A percentile compares a stretch with the other conserved stretches of the same genome.
These are phyloP conservation scores for Sphaerulina musiva DNA, from an alignment of 2,329 filamentous ascomycete genomes.

Conservation along the genomic window DNA sequence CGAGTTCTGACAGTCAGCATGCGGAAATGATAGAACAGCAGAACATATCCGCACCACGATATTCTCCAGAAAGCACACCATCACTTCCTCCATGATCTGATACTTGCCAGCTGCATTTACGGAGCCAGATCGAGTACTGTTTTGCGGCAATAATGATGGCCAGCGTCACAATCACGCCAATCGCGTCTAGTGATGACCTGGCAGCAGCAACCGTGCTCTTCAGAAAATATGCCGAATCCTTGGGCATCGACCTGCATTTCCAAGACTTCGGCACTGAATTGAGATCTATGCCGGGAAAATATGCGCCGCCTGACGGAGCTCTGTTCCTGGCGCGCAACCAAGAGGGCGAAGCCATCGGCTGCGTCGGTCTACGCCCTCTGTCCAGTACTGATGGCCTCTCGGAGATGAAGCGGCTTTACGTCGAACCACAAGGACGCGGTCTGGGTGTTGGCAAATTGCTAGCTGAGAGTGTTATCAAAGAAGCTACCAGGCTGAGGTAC, in stretches of 20 bases:
- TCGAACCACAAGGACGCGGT: conserved; percentile 44
- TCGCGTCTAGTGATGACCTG: conserved; percentile 40
- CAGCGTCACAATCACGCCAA: conserved; percentile 32
- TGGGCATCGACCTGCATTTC: conserved; percentile 52
- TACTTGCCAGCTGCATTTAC: background rate
- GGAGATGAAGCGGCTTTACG: conserved; percentile 56
- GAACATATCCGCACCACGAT: background rate
- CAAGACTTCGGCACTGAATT: conserved; percentile 52
- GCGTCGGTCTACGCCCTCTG: conserved; percentile 45
- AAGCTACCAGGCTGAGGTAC: conserved; percentile 47
- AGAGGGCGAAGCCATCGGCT: conserved; percentile 40
- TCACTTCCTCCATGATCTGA: background rate
- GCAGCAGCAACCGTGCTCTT: conserved; percentile 35
- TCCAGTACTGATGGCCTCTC: conserved; percentile 4
- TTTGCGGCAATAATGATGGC: background rate
- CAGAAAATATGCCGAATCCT: conserved; percentile 36
- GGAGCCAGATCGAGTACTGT: background rate
- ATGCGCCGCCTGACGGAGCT: conserved; percentile 42
- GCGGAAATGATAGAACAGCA: too few species aligned
- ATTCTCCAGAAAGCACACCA: too few species aligned
- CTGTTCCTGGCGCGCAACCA: conserved; percentile 44
- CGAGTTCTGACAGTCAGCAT: background rate
- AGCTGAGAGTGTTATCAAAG: conserved; percentile 40
- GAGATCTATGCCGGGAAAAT: conserved; percentile 49
- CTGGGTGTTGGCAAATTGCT: conserved; percentile 46